Evolutionary conservation across 176 grass and related monocot genomes (phyloP).

Genomic region (Saccharum spontaneum): DNA sequence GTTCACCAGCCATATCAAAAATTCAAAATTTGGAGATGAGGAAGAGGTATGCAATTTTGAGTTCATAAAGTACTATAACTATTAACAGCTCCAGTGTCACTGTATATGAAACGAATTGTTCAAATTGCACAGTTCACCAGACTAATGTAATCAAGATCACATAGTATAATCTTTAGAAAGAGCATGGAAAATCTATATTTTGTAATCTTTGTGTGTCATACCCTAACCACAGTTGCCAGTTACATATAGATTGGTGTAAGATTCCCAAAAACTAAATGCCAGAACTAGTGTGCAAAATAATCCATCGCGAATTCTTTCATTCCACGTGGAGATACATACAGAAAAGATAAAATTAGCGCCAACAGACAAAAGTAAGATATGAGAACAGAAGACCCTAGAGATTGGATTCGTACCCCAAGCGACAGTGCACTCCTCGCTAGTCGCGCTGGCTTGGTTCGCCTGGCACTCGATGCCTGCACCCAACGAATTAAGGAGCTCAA

Average conservation of each 20-base stretch:
- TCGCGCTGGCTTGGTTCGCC: slow-evolving; percentile 98
- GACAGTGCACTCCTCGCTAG: slow-evolving; percentile 98
- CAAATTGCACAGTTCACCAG: not conserved
- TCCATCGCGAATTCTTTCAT: not conserved
- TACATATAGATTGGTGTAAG: not conserved
- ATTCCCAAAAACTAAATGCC: not conserved
- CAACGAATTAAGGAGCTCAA: slow-evolving; percentile 23
- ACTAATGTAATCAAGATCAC: too few species aligned
- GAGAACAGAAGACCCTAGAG: not conserved
- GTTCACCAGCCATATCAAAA: not conserved
- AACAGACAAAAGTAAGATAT: not conserved
- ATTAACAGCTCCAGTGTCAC: not conserved
- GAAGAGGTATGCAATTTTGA: not conserved
- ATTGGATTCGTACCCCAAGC: slow-evolving; percentile 76
- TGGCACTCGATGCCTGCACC: slow-evolving; percentile 96
- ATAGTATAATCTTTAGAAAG: not conserved
- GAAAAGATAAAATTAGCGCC: not conserved
- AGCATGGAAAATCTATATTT: not conserved
- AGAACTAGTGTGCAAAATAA: not conserved
- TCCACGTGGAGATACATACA: not conserved
- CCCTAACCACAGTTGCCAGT: not conserved
- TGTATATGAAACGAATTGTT: not conserved
- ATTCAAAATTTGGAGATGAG: not conserved
- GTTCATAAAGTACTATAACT: not conserved
- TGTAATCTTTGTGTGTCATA: not conserved